A percentile compares a stretch with the other conserved stretches of the same genome.
Conservation (phyloP, 2,329 filamentous ascomycete species). For the Penicillium sp. region DNA sequence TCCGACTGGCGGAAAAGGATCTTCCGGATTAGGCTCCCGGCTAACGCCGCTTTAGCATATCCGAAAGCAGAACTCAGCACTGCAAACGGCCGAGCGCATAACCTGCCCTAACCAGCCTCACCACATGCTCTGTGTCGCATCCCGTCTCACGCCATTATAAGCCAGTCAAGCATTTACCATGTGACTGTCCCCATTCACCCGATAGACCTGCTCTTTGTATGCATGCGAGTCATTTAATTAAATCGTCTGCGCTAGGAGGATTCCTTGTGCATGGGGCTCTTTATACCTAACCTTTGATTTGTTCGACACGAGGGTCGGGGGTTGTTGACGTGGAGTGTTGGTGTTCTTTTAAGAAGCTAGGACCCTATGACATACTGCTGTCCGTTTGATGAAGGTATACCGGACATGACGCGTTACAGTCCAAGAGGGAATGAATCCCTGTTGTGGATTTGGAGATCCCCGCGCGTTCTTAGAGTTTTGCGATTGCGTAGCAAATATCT, state of each 20-base stretch:
- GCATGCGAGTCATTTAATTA: neutral
- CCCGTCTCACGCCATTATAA: neutral
- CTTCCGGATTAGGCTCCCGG: neutral
- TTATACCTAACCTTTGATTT: neutral
- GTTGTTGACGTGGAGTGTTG: neutral
- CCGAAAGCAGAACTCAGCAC: neutral
- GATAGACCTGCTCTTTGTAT: neutral
- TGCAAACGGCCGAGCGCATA: neutral
- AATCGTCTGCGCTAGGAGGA: neutral
- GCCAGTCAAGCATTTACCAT: neutral
- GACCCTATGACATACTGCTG: neutral
- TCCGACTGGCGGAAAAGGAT: neutral
- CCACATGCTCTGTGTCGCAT: neutral
- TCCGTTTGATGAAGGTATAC: neutral
- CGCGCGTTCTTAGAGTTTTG: neutral
- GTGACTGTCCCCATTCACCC: neutral
- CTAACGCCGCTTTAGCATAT: neutral
- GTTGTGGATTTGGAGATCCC: neutral
- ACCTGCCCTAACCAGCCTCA: neutral
- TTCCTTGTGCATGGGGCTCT: neutral
- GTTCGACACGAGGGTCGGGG: neutral
- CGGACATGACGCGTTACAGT: neutral
- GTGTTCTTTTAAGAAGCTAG: neutral
- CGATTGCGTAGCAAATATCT: too few species aligned
- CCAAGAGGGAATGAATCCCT: neutral